A percentile compares a stretch with the other conserved stretches of the same genome.
phyloP scores from a whole-genome alignment of 2,329 filamentous ascomycete genomes.

The Trichoderma harzianum region DNA sequence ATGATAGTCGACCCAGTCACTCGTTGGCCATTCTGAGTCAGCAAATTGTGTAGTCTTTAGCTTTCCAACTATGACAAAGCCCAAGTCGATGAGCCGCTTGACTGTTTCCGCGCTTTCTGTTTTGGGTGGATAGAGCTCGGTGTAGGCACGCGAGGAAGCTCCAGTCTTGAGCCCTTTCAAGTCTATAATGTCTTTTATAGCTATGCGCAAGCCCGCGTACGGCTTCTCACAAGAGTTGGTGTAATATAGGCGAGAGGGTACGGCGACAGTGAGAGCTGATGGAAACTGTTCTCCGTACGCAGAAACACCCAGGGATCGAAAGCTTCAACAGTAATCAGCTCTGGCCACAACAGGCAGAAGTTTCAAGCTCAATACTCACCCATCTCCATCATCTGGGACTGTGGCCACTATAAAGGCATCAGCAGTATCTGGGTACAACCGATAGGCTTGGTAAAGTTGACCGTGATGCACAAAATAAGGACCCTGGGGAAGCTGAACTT shows the following conservation, averaged over 20 bases:
- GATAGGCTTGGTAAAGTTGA: background rate
- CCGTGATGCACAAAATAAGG: background rate
- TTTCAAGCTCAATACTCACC: background rate
- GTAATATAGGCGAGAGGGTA: background rate
- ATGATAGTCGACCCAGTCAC: background rate
- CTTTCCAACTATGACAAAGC: background rate
- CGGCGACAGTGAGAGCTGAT: background rate
- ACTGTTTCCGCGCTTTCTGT: background rate
- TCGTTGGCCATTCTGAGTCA: background rate
- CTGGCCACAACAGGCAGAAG: accelerated
- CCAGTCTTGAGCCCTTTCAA: background rate
- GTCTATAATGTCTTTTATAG: background rate
- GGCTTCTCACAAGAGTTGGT: background rate
- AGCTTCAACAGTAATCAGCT: background rate
- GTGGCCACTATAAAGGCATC: background rate
- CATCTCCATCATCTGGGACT: background rate
- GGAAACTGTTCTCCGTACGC: background rate
- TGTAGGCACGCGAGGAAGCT: background rate
- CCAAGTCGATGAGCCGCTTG: background rate
- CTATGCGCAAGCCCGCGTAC: background rate
- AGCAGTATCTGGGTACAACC: background rate
- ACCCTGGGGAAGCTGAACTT: background rate
- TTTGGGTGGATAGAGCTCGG: background rate
- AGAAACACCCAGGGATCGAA: background rate
- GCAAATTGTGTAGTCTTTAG: background rate